Base-by-base conservation (phyloP, 139 green algal species). In the Pseudopediastrum boryanum region DNA sequence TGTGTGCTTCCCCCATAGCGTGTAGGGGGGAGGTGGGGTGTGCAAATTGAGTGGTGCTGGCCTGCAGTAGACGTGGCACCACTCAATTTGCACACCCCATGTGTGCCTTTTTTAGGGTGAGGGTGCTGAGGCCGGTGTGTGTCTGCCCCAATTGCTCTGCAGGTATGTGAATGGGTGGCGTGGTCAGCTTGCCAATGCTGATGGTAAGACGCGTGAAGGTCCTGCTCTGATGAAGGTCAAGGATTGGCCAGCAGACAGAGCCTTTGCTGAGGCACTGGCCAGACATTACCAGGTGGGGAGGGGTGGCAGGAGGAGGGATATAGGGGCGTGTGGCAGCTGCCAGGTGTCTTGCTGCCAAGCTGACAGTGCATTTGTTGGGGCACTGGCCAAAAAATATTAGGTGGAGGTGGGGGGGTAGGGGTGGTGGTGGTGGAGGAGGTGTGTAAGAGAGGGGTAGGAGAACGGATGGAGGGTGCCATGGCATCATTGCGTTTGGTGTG, bases 161-260 rank as follows among this genome's bases (percentile, higher is more conserved):
- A 65, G 52, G 27, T 78, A 65, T 54, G 43, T 43, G 21, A 39
- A 67, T 0, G 71, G 71, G 43, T 16, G 29, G 21, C 21, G 36
- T 31, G 27, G 61, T 2, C 71, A 85, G 80, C 43, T 31, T 8
- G 61, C 56, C 54, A 23, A 56, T 52, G 1, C 25, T 35, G 16
- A 12, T 35, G 75, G 66, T 43, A 61, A 69, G 77, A 72, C 75
- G 39, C 71, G 31, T 13, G 6, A 31, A 12, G 5, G 38, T 35
- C 33, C 44, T n/a, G 70, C 70, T 59, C 93, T 97, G 87, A 74
- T 94, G 56, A 97, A 97, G 86, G 88, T 97, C 35, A 97, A 97
- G 87, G 93, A 97, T 87, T 97, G 88, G 84, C 93, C 93, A 0
- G 89, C 92, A 0, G 44, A 83, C 1, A 82, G 54, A 2, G 56